These are phyloP conservation scores for Rubus idaeus DNA, from an alignment of 306 rosid species.

Conservation along the genomic window DNA sequence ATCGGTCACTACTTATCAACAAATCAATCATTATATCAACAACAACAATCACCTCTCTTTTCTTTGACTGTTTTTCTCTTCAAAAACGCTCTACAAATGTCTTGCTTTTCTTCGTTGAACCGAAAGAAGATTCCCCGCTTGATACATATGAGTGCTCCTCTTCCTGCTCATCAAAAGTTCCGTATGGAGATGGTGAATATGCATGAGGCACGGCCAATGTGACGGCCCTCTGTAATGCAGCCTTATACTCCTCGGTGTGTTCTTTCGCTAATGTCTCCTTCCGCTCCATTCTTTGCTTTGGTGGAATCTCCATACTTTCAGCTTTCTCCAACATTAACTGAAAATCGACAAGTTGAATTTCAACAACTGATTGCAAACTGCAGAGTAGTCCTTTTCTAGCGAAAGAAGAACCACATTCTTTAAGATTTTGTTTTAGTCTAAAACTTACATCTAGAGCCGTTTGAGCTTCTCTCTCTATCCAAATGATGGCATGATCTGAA, in stretches of 20 bases:
- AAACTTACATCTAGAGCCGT: constrained; percentile 75
- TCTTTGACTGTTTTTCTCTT: constrained; percentile 22
- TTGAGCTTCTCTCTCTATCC: constrained; percentile 91
- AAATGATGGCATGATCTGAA: constrained; percentile 88
- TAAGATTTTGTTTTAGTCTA: background rate
- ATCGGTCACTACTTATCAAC: background rate
- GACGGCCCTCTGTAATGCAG: constrained; percentile 87
- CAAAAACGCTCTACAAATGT: constrained; percentile 11
- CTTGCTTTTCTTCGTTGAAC: constrained; percentile 43
- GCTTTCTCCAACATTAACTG: constrained; percentile 74
- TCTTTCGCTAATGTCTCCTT: constrained; percentile 61
- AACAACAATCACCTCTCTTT: constrained; percentile 18
- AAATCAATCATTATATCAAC: background rate
- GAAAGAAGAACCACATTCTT: background rate
- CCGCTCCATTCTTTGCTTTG: constrained; percentile 77
- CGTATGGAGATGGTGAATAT: constrained; percentile 57
- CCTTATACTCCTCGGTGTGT: constrained; percentile 66
- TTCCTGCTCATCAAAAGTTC: constrained; percentile 65
- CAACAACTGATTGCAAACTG: background rate
- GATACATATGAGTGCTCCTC: constrained; percentile 42
- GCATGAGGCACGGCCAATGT: constrained; percentile 84
- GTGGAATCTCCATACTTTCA: constrained; percentile 57
- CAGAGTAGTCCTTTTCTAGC: background rate
- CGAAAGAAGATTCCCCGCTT: constrained; percentile 46
- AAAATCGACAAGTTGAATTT: constrained; percentile 12